A percentile compares a stretch with the other conserved stretches of the same genome.
Conservation (phyloP, 73 alveolate species). For the Paramecium pentaurelia region DNA sequence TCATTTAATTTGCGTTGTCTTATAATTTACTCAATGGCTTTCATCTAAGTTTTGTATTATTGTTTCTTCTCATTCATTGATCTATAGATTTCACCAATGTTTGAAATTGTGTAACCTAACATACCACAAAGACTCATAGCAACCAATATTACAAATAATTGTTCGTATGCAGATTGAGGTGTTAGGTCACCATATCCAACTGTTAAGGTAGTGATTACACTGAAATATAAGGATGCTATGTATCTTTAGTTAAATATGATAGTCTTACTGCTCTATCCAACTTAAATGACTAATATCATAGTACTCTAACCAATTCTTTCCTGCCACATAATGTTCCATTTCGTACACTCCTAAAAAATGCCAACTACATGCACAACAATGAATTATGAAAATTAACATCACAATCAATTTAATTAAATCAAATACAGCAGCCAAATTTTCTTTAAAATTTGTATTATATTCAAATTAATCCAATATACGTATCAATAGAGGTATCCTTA, state of each 20-base stretch:
- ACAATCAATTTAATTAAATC: constrained; percentile 40
- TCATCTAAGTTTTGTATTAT: not conserved
- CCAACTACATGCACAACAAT: constrained; percentile 58
- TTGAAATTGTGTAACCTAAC: constrained; percentile 43
- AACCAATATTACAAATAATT: constrained; percentile 4
- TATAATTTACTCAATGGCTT: not conserved
- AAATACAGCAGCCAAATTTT: not conserved
- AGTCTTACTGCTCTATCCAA: constrained; percentile 41
- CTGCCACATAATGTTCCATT: not conserved
- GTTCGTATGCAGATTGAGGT: constrained; percentile 21
- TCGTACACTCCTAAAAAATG: constrained; percentile 43
- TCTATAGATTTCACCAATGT: constrained; percentile 47
- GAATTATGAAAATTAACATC: constrained; percentile 27
- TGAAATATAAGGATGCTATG: constrained; percentile 39
- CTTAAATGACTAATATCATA: not conserved
- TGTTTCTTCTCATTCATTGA: constrained; percentile 2
- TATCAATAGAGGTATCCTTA: not conserved
- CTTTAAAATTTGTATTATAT: constrained; percentile 15
- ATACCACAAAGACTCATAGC: constrained; percentile 48
- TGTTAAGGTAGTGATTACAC: constrained; percentile 52
- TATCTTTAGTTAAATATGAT: constrained; percentile 15
- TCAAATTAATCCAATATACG: constrained; percentile 3
- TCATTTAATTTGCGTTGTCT: not conserved
- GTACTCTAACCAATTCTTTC: constrained; percentile 37
- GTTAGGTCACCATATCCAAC: constrained; percentile 61